phyloP scores from a whole-genome alignment of 164 flowering plant species.

The Cinnamomum micranthum region DNA sequence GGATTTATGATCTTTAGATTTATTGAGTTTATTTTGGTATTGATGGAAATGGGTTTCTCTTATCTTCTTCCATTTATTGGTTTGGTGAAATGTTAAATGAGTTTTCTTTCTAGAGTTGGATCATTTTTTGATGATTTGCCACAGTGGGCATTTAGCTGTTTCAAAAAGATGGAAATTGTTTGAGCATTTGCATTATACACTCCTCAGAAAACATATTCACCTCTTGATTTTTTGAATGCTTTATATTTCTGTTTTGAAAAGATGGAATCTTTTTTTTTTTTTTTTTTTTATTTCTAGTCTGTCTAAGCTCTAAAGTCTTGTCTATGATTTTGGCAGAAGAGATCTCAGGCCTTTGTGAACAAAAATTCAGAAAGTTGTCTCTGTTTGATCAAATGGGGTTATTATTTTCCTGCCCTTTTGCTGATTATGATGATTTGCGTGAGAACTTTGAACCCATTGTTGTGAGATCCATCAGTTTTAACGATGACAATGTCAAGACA shows the following conservation, averaged over 20 bases:
- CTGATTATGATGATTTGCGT: conserved; percentile 36
- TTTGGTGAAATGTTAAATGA: background rate
- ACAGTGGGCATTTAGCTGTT: background rate
- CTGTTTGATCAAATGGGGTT: conserved; percentile 48
- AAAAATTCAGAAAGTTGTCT: background rate
- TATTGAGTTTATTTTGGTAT: background rate
- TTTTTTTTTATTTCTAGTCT: background rate
- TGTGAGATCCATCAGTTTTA: conserved; percentile 55
- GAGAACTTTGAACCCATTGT: conserved; percentile 36
- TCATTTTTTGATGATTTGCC: background rate
- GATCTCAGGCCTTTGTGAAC: background rate
- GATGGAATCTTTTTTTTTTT: background rate
- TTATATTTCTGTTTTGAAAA: background rate
- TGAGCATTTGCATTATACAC: too few relatives aligned
- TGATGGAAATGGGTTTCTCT: background rate
- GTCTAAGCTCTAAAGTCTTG: background rate
- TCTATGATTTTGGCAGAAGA: background rate
- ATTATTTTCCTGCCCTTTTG: conserved; percentile 49
- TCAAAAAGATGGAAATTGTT: too few relatives aligned
- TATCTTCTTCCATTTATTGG: background rate
- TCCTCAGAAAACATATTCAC: too few relatives aligned
- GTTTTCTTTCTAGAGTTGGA: background rate
- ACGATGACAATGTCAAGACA: conserved; percentile 38
- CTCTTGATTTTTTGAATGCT: too few relatives aligned
- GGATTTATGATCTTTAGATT: background rate